Conservation (phyloP, 768 basidiomycete genomes). For the Leccinum uliginosum region DNA sequence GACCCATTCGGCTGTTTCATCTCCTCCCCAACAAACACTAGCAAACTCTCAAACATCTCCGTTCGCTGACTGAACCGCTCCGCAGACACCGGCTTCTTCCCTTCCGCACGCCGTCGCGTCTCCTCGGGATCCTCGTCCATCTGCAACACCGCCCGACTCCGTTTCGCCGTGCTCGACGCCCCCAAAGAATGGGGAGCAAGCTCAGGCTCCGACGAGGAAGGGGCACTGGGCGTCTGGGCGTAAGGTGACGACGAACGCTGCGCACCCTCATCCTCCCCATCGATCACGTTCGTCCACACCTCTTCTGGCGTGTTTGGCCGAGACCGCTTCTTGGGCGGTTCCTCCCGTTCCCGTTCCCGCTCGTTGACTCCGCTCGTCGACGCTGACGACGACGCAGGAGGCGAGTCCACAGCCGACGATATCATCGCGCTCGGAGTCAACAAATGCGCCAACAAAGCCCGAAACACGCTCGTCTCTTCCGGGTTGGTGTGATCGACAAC, state of each 20-base stretch:
- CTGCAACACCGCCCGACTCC: slow-evolving; percentile 17
- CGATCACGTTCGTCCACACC: slow-evolving; percentile 40
- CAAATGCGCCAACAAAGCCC: slow-evolving; percentile 62
- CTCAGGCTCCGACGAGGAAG: background rate
- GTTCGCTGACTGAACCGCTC: slow-evolving; percentile 60
- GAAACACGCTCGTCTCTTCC: slow-evolving; percentile 59
- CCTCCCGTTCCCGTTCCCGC: slow-evolving; percentile 16
- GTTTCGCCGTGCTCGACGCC: slow-evolving; percentile 7
- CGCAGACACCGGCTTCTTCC: slow-evolving; percentile 33
- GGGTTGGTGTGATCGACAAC: slow-evolving; percentile 67
- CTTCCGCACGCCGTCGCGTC: slow-evolving; percentile 22
- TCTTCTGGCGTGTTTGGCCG: slow-evolving; percentile 41
- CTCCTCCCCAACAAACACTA: slow-evolving; percentile 57
- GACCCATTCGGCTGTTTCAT: slow-evolving; percentile 66
- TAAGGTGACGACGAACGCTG: background rate
- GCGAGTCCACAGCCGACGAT: background rate
- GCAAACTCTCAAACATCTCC: slow-evolving; percentile 62
- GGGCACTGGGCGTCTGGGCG: background rate
- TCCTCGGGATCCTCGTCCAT: slow-evolving; percentile 31
- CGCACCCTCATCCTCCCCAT: slow-evolving; percentile 23
- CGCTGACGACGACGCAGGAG: background rate
- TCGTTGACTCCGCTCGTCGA: background rate
- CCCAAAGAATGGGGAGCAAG: background rate
- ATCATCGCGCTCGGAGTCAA: slow-evolving; percentile 36
- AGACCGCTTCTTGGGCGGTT: slow-evolving; percentile 44